Percentiles rank a stretch among this genome's conserved stretches.
These are phyloP conservation scores for Aethionema arabicum DNA, from an alignment of 345 rosid genomes.

Conservation along the genomic window DNA sequence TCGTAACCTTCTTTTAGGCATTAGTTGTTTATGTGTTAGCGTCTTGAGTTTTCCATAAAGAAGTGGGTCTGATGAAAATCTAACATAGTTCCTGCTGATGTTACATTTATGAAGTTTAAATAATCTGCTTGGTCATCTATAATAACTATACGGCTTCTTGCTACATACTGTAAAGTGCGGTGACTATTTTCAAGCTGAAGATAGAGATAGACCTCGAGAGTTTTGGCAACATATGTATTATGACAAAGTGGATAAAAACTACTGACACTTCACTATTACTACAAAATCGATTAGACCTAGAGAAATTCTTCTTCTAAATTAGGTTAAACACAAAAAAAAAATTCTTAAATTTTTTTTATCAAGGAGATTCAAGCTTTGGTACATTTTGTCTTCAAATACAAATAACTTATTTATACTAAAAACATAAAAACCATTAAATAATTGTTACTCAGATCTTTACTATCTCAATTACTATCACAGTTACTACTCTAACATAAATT, in stretches of 20 bases:
- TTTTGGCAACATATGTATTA: slow-evolving; percentile 66
- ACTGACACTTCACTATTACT: slow-evolving; percentile 59
- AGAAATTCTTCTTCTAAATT: no score
- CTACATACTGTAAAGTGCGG: slow-evolving; percentile 73
- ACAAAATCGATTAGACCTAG: no score
- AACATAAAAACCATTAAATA: no score
- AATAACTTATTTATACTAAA: no score
- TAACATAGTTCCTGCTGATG: neutral
- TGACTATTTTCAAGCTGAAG: slow-evolving; percentile 77
- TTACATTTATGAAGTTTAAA: slow-evolving; percentile 2
- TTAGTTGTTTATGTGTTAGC: slow-evolving; percentile 13
- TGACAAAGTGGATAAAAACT: slow-evolving; percentile 56
- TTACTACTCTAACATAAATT: no score
- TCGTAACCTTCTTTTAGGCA: neutral
- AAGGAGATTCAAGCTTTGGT: no score
- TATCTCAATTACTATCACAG: no score
- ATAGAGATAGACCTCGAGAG: slow-evolving; percentile 73
- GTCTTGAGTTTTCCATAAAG: neutral
- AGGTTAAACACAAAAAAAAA: no score
- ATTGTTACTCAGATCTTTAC: no score
- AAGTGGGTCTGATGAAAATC: neutral
- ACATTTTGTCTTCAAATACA: no score
- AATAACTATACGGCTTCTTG: slow-evolving; percentile 17
- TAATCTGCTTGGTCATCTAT: slow-evolving; percentile 13
- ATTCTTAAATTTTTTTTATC: no score